phyloP scores from a whole-genome alignment of 345 rosid species.

The Limnanthes douglasii region DNA sequence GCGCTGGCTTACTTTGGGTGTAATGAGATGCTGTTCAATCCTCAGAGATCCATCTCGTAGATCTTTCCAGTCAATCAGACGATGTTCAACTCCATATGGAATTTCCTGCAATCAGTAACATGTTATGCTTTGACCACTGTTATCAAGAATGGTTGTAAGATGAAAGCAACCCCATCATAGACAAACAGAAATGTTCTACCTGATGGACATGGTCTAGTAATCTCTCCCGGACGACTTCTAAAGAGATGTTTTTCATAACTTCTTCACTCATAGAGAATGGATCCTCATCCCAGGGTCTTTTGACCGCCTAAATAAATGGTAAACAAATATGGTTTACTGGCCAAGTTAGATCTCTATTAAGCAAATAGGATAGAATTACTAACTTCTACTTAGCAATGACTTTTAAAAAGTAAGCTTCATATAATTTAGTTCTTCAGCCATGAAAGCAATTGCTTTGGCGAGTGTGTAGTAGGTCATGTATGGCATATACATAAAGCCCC shows the following conservation, averaged over 20 bases:
- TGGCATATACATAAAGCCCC: too few relatives aligned
- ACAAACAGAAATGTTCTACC: constrained; percentile 22
- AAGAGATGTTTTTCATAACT: constrained; percentile 70
- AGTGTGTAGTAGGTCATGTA: too few relatives aligned
- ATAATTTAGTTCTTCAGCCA: too few relatives aligned
- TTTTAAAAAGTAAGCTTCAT: too few relatives aligned
- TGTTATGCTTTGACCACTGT: background rate
- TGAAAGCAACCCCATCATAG: constrained; percentile 2
- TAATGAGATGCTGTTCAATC: constrained; percentile 78
- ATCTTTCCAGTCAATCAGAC: constrained; percentile 81
- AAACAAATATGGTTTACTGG: background rate
- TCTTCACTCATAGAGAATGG: constrained; percentile 68
- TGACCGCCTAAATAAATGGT: constrained; percentile 40
- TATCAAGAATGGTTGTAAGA: background rate
- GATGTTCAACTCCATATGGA: constrained; percentile 66
- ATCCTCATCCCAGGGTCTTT: constrained; percentile 94
- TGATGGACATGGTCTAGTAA: constrained; percentile 81
- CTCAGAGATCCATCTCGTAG: constrained; percentile 71
- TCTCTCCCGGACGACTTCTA: constrained; percentile 87
- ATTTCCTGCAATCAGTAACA: constrained; percentile 40
- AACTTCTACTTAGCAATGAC: too few relatives aligned
- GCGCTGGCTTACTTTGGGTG: constrained; percentile 66
- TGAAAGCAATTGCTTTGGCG: too few relatives aligned
- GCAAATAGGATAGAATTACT: too few relatives aligned
- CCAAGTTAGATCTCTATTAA: too few relatives aligned